Evolutionary conservation across 2,329 filamentous ascomycete species (phyloP).

Genomic region (Neospermospora avenae): DNA sequence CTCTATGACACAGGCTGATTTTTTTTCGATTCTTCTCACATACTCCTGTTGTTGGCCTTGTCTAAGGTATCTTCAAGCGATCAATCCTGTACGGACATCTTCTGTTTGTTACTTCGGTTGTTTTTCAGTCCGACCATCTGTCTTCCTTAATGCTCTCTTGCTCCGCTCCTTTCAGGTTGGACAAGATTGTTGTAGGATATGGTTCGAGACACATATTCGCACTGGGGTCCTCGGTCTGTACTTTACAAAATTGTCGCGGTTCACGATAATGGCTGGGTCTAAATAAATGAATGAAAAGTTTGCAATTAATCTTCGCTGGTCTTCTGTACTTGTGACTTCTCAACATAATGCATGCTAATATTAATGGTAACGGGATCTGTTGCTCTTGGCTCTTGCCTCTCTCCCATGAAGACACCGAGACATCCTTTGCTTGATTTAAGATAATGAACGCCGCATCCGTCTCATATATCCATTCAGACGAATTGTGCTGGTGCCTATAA

Average conservation of each 20-base stretch:
- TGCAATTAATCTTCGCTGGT: neutral
- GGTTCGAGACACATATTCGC: constrained; percentile 4
- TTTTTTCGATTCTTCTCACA: neutral
- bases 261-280: neutral
- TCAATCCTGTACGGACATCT: neutral
- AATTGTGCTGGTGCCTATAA: too few relatives aligned
- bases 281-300: neutral
- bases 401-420: too few relatives aligned
- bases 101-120: neutral
- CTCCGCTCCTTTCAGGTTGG: constrained; percentile 23
- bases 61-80: constrained; percentile 6
- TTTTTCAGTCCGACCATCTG: neutral
- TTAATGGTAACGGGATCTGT: too few relatives aligned
- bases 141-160: constrained; percentile 16
- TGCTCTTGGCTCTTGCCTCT: too few relatives aligned
- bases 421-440: too few relatives aligned
- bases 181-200: constrained; percentile 24
- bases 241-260: constrained; percentile 7
- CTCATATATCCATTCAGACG: too few relatives aligned
- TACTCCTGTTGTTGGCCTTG: constrained; percentile 2
- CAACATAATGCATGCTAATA: too few relatives aligned
- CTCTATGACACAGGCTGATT: neutral
- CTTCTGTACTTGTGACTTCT: neutral
- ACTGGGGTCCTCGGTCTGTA: constrained; percentile 8
- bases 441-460: too few relatives aligned